A percentile compares a stretch with the other conserved stretches of the same genome.
These are phyloP conservation scores for Tetradesmus obliquus DNA, from an alignment of 139 green algal genomes.

Conservation along the genomic window DNA sequence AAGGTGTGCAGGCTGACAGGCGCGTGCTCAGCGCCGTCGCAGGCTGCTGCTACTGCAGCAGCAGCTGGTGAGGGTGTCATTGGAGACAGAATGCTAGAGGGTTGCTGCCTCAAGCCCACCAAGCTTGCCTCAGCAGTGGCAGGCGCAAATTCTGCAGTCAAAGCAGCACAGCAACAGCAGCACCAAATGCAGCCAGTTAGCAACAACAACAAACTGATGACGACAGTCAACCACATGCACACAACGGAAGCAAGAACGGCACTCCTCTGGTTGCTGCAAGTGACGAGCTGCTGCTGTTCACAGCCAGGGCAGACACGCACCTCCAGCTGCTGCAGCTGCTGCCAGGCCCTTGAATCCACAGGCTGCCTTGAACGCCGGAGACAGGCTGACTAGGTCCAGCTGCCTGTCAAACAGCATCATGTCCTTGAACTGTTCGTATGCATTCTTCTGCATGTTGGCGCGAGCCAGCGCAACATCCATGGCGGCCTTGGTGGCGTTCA, in stretches of 20 bases:
- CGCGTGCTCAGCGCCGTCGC: not conserved
- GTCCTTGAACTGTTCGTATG: conserved; percentile 62
- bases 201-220: not conserved
- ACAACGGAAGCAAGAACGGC: no score
- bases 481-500: conserved; percentile 54
- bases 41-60: not conserved
- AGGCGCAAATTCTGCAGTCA: not conserved
- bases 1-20: conserved; percentile 67
- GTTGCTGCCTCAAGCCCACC: not conserved
- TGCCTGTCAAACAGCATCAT: conserved; percentile 62
- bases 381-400: conserved; percentile 12
- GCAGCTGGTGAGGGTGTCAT: not conserved
- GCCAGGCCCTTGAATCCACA: conserved; percentile 34
- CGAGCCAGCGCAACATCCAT: conserved; percentile 68
- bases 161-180: not conserved
- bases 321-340: conserved; percentile 7
- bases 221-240: not conserved
- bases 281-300: not conserved
- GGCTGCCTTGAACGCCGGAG: conserved; percentile 52
- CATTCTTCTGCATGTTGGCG: conserved; percentile 67
- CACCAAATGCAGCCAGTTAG: not conserved
- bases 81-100: not conserved
- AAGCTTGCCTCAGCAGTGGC: conserved; percentile 9
- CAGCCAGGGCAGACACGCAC: not conserved
- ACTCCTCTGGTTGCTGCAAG: no score